Conservation (phyloP, 306 rosid species). For the Sophora flavescens region DNA sequence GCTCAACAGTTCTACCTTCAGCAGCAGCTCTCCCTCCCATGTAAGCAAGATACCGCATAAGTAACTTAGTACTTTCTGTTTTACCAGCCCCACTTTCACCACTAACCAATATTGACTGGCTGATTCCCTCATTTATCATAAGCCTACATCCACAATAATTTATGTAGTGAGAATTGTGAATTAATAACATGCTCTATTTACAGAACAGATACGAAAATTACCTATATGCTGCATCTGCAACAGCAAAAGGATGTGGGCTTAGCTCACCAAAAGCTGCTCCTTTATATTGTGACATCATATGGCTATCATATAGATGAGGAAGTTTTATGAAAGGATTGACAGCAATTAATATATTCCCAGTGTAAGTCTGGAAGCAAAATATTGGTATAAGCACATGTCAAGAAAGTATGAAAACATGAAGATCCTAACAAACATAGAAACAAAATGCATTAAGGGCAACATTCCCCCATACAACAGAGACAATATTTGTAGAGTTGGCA, state of each 20-base stretch:
- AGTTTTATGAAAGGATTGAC: slow-evolving; percentile 83
- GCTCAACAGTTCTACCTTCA: slow-evolving; percentile 90
- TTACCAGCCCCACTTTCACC: slow-evolving; percentile 98
- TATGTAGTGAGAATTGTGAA: slow-evolving; percentile 26
- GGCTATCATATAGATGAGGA: slow-evolving; percentile 87
- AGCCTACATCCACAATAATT: slow-evolving; percentile 59
- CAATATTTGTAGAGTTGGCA: slow-evolving; percentile 7
- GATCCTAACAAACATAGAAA: slow-evolving; percentile 22
- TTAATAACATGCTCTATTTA: slow-evolving; percentile 13
- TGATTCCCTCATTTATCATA: slow-evolving; percentile 80
- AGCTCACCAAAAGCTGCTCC: slow-evolving; percentile 88
- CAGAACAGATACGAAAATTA: slow-evolving; percentile 39
- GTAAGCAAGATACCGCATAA: slow-evolving; percentile 91
- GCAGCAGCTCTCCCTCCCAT: slow-evolving; percentile 89
- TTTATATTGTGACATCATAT: slow-evolving; percentile 92
- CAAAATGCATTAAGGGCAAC: background rate
- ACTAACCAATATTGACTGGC: slow-evolving; percentile 91
- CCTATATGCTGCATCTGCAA: slow-evolving; percentile 94
- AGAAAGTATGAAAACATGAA: slow-evolving; percentile 19
- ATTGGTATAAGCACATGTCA: slow-evolving; percentile 40
- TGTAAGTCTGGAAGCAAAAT: slow-evolving; percentile 72
- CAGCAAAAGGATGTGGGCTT: slow-evolving; percentile 92
- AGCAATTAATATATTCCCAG: slow-evolving; percentile 87
- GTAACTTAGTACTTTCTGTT: slow-evolving; percentile 90
- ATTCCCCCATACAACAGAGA: slow-evolving; percentile 16